phyloP scores from a whole-genome alignment of 2,329 filamentous ascomycete genomes.

The Trichoderma sp. region DNA sequence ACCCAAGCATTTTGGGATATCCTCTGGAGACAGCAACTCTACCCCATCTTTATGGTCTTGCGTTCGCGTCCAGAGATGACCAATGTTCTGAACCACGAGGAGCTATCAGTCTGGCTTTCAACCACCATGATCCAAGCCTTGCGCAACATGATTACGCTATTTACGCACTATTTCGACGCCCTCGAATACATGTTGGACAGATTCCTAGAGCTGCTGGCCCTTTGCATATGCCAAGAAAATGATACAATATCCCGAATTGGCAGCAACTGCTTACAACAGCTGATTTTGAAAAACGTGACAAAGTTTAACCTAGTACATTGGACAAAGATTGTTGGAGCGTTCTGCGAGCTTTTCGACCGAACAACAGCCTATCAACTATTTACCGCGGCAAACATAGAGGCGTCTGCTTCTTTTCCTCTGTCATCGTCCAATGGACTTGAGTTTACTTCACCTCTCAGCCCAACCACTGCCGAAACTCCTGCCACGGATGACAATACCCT shows the following conservation, averaged over 20 bases:
- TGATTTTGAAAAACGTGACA: slow-evolving; percentile 92
- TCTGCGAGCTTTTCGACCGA: slow-evolving; percentile 90
- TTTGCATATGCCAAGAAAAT: slow-evolving; percentile 99
- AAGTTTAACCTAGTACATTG: slow-evolving; percentile 88
- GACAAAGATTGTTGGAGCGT: slow-evolving; percentile 90
- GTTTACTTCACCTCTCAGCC: slow-evolving; percentile 45
- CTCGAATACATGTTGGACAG: slow-evolving; percentile 97
- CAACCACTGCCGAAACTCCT: slow-evolving; percentile 37
- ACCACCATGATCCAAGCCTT: slow-evolving; percentile 99
- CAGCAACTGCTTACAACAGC: slow-evolving; percentile 94
- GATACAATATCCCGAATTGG: slow-evolving; percentile 97
- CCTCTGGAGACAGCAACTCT: slow-evolving; percentile 92
- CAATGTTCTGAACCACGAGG: slow-evolving; percentile 92
- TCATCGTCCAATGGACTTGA: slow-evolving; percentile 48
- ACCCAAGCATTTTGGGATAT: slow-evolving; percentile 97
- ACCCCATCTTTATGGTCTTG: slow-evolving; percentile 97
- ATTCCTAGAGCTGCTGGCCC: slow-evolving; percentile 88
- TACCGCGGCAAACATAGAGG: slow-evolving; percentile 66
- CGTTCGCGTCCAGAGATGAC: slow-evolving; percentile 95
- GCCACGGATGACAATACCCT: slow-evolving; percentile 53
- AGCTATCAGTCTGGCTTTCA: slow-evolving; percentile 96
- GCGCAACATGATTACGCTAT: slow-evolving; percentile 96
- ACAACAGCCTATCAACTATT: slow-evolving; percentile 96
- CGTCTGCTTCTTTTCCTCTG: slow-evolving; percentile 50
- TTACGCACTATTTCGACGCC: slow-evolving; percentile 96